Evolutionary conservation across 2,329 filamentous ascomycete species (phyloP).

Genomic region (Trichoderma harzianum): DNA sequence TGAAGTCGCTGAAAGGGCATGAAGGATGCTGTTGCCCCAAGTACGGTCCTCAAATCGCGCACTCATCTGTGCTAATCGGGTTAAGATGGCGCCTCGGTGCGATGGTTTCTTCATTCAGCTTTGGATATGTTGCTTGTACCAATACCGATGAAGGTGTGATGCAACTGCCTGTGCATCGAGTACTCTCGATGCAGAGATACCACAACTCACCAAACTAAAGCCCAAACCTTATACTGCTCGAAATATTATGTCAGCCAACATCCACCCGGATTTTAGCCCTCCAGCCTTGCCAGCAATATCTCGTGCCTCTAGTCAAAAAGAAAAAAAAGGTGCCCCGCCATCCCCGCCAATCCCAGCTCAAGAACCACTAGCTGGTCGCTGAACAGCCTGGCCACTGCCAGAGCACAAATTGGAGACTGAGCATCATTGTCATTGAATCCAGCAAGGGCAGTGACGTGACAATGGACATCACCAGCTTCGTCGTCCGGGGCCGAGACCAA

Average conservation of each 20-base stretch:
- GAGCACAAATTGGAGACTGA: background rate
- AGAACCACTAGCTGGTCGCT: background rate
- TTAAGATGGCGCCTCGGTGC: background rate
- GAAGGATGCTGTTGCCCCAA: background rate
- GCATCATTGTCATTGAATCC: background rate
- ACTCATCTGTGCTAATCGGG: background rate
- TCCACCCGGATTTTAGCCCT: background rate
- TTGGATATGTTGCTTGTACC: background rate
- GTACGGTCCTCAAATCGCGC: background rate
- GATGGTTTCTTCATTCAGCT: background rate
- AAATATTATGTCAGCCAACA: background rate
- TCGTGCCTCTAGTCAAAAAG: background rate
- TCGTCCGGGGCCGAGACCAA: slow-evolving; percentile 75
- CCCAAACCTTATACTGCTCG: background rate
- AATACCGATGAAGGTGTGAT: background rate
- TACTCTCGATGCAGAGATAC: background rate
- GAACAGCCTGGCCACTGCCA: slow-evolving; percentile 10
- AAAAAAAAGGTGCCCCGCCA: background rate
- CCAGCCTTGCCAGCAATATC: background rate
- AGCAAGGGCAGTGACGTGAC: background rate
- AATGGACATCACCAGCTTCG: slow-evolving; percentile 89
- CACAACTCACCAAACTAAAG: background rate
- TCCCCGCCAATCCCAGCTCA: slow-evolving; percentile 10
- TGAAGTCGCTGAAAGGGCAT: background rate
- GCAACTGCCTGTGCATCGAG: background rate